A percentile compares a stretch with the other conserved stretches of the same genome.
Evolutionary conservation across 1,139 yeast genomes (phyloP).

Genomic region (Pneumocystis jirovecii): DNA sequence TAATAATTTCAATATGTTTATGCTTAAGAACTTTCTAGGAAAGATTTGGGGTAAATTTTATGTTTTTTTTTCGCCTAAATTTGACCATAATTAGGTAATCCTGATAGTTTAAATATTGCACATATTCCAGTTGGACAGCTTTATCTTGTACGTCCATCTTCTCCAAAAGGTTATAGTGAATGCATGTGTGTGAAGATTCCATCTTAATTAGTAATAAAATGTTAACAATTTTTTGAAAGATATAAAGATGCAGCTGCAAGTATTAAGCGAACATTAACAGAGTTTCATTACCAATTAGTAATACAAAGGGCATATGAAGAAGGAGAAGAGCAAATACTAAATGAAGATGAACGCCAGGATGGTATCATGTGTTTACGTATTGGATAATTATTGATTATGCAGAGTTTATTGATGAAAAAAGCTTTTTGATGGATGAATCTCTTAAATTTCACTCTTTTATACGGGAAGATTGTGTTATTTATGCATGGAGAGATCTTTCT

Average conservation of each 20-base stretch:
- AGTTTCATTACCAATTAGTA: constrained; percentile 54
- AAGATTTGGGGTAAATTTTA: background rate
- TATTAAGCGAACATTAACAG: constrained; percentile 52
- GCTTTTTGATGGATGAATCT: constrained; percentile 51
- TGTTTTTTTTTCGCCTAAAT: background rate
- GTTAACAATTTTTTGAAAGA: constrained; percentile 1
- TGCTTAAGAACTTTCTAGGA: background rate
- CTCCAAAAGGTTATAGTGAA: constrained; percentile 79
- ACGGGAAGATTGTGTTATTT: constrained; percentile 34
- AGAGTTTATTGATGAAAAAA: constrained; percentile 41
- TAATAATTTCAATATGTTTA: background rate
- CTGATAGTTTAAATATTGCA: constrained; percentile 48
- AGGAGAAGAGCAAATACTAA: constrained; percentile 37
- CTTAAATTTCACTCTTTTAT: constrained; percentile 36
- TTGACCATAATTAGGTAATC: constrained; percentile 19
- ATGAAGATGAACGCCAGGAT: constrained; percentile 29
- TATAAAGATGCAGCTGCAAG: constrained; percentile 61
- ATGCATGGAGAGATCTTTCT: constrained; percentile 68
- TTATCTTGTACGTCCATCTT: constrained; percentile 54
- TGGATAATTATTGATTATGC: constrained; percentile 27
- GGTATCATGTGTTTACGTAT: constrained; percentile 24
- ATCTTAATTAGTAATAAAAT: background rate
- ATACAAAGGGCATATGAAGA: constrained; percentile 56
- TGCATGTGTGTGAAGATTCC: constrained; percentile 39
- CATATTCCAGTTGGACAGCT: constrained; percentile 70